phyloP scores from a whole-genome alignment of 2,329 filamentous ascomycete species.

The Colletotrichum camelliae region DNA sequence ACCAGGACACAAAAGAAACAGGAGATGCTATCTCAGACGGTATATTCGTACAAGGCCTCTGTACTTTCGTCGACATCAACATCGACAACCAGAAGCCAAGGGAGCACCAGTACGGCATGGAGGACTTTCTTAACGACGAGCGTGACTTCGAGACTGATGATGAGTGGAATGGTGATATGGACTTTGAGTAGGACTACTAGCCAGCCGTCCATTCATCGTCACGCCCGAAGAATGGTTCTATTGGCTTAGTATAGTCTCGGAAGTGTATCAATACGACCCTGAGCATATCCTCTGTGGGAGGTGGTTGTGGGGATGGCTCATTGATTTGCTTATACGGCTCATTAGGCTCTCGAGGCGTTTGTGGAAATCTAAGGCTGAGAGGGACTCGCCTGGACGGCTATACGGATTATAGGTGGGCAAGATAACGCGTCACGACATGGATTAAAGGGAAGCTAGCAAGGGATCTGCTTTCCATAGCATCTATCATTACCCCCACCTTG shows the following conservation, averaged over 20 bases:
- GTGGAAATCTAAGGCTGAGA: not conserved
- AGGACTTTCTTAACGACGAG: conserved; percentile 69
- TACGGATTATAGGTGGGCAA: not conserved
- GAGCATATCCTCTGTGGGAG: not conserved
- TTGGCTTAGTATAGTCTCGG: not conserved
- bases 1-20: conserved; percentile 19
- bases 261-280: not conserved
- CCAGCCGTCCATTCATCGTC: not conserved
- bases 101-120: conserved; percentile 72
- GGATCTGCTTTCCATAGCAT: not conserved
- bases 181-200: conserved; percentile 47
- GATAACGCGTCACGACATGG: not conserved
- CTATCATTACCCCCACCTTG: not conserved
- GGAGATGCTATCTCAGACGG: not conserved
- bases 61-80: conserved; percentile 71
- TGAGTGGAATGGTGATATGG: conserved; percentile 63
- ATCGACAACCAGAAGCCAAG: conserved; percentile 79
- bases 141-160: conserved; percentile 61
- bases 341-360: not conserved
- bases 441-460: not conserved
- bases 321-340: not conserved
- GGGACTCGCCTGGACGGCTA: not conserved
- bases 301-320: too few species aligned
- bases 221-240: not conserved
- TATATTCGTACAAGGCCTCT: conserved; percentile 68